Evolutionary conservation across 2,329 filamentous ascomycete species (phyloP).

Genomic region (Curvularia spicifera): DNA sequence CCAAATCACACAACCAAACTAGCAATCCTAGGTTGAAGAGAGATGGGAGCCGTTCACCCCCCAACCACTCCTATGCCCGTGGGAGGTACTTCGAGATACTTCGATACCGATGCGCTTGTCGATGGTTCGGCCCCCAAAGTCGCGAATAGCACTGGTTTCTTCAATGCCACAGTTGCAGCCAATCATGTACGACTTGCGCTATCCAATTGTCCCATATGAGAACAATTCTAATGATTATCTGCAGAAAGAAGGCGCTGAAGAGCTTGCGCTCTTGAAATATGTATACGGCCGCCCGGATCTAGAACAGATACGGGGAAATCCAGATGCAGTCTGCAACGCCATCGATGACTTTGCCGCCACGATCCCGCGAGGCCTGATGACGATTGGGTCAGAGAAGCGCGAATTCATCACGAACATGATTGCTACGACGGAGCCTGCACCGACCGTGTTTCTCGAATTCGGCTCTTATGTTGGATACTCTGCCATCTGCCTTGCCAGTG

Average conservation of each 20-base stretch:
- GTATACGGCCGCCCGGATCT: neutral
- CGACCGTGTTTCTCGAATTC: slow-evolving; percentile 2
- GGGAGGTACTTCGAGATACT: slow-evolving; percentile 5
- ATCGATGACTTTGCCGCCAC: slow-evolving; percentile 3
- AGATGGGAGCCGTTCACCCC: neutral
- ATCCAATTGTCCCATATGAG: neutral
- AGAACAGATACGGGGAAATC: slow-evolving; percentile 1
- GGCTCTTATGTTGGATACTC: slow-evolving; percentile 5
- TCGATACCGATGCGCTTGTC: neutral
- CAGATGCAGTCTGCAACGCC: slow-evolving; percentile 4
- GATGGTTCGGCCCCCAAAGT: slow-evolving; percentile 3
- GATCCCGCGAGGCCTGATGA: slow-evolving; percentile 4
- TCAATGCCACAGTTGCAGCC: slow-evolving; percentile 2
- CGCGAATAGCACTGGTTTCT: slow-evolving; percentile 6
- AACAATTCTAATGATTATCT: neutral
- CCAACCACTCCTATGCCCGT: neutral
- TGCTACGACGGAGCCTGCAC: neutral
- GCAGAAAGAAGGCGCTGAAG: slow-evolving; percentile 4
- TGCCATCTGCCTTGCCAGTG: slow-evolving; percentile 6
- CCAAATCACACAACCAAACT: neutral
- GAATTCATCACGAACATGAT: neutral
- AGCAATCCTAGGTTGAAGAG: neutral
- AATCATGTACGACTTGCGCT: slow-evolving; percentile 1
- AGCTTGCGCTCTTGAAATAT: slow-evolving; percentile 3
- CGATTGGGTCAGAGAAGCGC: slow-evolving; percentile 2